Evolutionary conservation across 768 basidiomycete genomes (phyloP).

Genomic region (Rubroboletus satanas): DNA sequence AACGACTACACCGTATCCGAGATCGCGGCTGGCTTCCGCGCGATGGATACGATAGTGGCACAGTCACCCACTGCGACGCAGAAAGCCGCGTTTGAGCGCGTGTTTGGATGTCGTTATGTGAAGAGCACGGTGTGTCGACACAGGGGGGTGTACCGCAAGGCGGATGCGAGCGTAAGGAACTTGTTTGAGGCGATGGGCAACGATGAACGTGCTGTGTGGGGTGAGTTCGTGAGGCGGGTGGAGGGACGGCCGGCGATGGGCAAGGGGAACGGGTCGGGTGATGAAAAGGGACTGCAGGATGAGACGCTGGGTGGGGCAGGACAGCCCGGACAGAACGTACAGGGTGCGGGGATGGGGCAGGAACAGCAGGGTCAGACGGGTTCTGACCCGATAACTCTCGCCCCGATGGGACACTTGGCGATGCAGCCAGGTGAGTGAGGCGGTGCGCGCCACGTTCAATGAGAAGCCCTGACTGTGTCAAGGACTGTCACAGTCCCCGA

Average conservation of each 20-base stretch:
- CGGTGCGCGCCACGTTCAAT: neutral
- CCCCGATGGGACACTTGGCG: constrained; percentile 16
- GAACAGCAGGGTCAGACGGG: constrained; percentile 19
- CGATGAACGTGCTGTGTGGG: constrained; percentile 60
- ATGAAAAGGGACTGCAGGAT: constrained; percentile 21
- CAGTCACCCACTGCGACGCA: constrained; percentile 49
- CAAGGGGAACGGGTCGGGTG: constrained; percentile 24
- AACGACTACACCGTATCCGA: constrained; percentile 72
- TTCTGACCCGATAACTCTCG: constrained; percentile 15
- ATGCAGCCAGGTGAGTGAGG: constrained; percentile 17
- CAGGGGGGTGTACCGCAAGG: constrained; percentile 63
- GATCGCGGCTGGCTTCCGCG: constrained; percentile 55
- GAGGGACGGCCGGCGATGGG: constrained; percentile 45
- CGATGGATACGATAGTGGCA: constrained; percentile 40
- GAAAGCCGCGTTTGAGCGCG: constrained; percentile 62
- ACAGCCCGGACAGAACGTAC: constrained; percentile 1
- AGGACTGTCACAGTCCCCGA: constrained; percentile 1
- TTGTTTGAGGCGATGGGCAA: constrained; percentile 53
- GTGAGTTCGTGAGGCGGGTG: constrained; percentile 60
- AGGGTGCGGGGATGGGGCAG: constrained; percentile 4
- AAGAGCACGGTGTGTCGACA: constrained; percentile 73
- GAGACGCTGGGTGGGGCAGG: constrained; percentile 9
- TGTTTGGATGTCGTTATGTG: constrained; percentile 68
- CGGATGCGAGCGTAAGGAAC: constrained; percentile 42
- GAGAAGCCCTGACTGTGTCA: neutral